Conservation (phyloP, 768 basidiomycete genomes). For the Brasilioporus rufonigricans region DNA sequence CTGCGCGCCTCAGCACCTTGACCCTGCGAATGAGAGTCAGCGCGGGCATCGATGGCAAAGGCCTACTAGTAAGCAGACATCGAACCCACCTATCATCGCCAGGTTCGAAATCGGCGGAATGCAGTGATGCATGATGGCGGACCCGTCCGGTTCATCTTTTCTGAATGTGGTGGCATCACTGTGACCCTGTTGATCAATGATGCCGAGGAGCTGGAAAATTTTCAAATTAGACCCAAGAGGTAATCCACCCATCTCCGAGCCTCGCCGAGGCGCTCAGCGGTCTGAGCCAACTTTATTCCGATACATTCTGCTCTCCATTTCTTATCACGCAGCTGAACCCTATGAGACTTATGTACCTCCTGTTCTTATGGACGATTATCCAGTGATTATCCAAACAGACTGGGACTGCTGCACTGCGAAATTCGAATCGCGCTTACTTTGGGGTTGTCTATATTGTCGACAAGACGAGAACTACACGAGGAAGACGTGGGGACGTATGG, state of each 20-base stretch:
- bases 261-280: background rate
- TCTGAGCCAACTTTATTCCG: background rate
- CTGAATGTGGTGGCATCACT: slow-evolving; percentile 8
- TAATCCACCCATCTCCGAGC: background rate
- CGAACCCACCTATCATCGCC: background rate
- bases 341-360: slow-evolving; percentile 5
- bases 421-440: slow-evolving; percentile 2
- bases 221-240: slow-evolving; percentile 8
- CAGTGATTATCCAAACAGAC: slow-evolving; percentile 2
- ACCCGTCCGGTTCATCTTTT: background rate
- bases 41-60: background rate
- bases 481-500: slow-evolving; percentile 9
- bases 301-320: slow-evolving; percentile 6
- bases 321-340: slow-evolving; percentile 13
- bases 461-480: slow-evolving; percentile 6
- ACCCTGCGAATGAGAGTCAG: slow-evolving; percentile 8
- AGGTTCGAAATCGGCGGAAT: slow-evolving; percentile 4
- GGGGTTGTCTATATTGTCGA: background rate
- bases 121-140: background rate
- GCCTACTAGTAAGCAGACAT: background rate
- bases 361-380: too few species aligned
- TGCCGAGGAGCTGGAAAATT: background rate
- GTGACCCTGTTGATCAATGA: too few species aligned
- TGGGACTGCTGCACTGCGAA: background rate
- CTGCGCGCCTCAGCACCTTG: background rate